Evolutionary conservation across 1,139 yeast genomes (phyloP).

Genomic region (Yamadazyma trypodendri): DNA sequence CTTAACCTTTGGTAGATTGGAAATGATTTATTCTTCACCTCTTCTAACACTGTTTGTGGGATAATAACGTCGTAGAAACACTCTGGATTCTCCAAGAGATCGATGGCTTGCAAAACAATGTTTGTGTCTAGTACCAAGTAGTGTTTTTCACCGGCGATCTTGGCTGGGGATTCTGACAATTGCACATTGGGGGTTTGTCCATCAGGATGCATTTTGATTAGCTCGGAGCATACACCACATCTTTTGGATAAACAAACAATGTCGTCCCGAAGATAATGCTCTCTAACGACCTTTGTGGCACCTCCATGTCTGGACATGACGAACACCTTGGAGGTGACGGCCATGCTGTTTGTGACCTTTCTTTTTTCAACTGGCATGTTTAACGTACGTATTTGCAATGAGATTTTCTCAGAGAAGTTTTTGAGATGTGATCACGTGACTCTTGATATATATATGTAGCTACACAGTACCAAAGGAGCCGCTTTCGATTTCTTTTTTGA

Average conservation of each 20-base stretch:
- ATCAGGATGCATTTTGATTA: conserved; percentile 54
- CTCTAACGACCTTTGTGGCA: conserved; percentile 88
- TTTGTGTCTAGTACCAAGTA: conserved; percentile 87
- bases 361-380: conserved; percentile 20
- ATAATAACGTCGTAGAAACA: conserved; percentile 87
- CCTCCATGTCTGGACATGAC: conserved; percentile 88
- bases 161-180: conserved; percentile 50
- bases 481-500: conserved; percentile 40
- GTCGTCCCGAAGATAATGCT: conserved; percentile 88
- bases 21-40: conserved; percentile 81
- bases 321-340: conserved; percentile 87
- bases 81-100: conserved; percentile 72
- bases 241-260: conserved; percentile 83
- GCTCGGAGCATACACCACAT: conserved; percentile 62
- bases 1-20: conserved; percentile 88
- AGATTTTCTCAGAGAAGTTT: neutral
- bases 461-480: conserved; percentile 46
- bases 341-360: conserved; percentile 52
- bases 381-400: neutral
- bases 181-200: conserved; percentile 52
- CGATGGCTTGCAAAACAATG: conserved; percentile 85
- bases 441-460: neutral
- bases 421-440: conserved; percentile 4
- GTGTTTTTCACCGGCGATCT: conserved; percentile 45
- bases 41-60: conserved; percentile 93